Conservation (phyloP, 495 filamentous ascomycete species). For the Trichocladium uniseriatum region DNA sequence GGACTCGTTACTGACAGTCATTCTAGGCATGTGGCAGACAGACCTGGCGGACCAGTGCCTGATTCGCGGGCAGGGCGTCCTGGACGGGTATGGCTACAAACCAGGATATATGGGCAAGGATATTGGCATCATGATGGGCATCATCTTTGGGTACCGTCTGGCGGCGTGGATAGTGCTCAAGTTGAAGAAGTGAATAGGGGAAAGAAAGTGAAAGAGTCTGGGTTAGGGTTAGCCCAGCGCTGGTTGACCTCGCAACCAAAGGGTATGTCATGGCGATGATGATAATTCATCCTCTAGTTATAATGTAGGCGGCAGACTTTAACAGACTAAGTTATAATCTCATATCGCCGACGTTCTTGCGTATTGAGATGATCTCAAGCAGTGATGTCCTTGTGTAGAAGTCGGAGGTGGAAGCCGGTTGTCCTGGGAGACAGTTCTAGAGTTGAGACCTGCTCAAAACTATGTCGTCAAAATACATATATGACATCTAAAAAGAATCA, state of each 20-base stretch:
- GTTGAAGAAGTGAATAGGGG: constrained; percentile 23
- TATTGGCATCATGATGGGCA: constrained; percentile 66
- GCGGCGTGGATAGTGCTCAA: constrained; percentile 40
- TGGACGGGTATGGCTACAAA: constrained; percentile 58
- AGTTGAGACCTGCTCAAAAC: no score
- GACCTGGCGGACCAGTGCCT: constrained; percentile 52
- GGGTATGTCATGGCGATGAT: not conserved
- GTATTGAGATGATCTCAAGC: no score
- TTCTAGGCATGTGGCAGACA: constrained; percentile 49
- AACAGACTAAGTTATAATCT: no score
- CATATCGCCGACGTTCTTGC: no score
- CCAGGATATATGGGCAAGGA: constrained; percentile 55
- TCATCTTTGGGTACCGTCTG: constrained; percentile 62
- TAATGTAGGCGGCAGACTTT: no score
- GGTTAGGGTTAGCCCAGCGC: not conserved
- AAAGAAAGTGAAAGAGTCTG: not conserved
- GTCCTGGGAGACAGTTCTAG: no score
- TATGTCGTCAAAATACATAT: no score
- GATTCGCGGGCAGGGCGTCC: constrained; percentile 58
- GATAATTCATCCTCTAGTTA: not conserved
- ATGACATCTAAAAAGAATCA: no score
- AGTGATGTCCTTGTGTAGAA: no score
- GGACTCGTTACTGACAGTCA: not conserved
- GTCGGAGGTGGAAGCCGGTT: no score
- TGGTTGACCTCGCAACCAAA: not conserved